phyloP scores from a whole-genome alignment of 1,284 basidiomycete genomes.

The Marasmius sp. region DNA sequence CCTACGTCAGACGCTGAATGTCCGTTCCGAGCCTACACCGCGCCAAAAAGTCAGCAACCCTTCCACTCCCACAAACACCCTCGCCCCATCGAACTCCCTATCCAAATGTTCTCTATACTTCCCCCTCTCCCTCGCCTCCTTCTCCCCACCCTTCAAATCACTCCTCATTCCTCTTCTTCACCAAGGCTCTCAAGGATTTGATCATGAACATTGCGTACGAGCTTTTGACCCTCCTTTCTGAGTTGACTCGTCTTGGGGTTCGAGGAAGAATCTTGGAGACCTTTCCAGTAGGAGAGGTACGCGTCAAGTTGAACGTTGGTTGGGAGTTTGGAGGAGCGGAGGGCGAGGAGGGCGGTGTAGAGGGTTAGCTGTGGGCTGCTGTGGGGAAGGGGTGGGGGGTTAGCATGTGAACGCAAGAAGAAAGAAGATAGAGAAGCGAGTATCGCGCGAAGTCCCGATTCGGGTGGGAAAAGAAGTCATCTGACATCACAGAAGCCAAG shows the following conservation, averaged over 20 bases:
- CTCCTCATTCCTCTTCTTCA: slow-evolving; percentile 68
- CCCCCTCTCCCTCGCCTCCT: slow-evolving; percentile 31
- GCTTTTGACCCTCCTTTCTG: slow-evolving; percentile 73
- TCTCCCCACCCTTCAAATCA: not conserved
- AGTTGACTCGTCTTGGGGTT: slow-evolving; percentile 34
- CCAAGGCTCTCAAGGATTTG: slow-evolving; percentile 66
- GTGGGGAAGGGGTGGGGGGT: too few species aligned
- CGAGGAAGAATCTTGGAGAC: slow-evolving; percentile 66
- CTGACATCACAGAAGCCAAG: too few species aligned
- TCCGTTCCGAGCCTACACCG: slow-evolving; percentile 11
- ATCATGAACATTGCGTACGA: slow-evolving; percentile 78
- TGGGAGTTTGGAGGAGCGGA: slow-evolving; percentile 78
- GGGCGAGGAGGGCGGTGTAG: slow-evolving; percentile 78
- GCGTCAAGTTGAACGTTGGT: slow-evolving; percentile 79
- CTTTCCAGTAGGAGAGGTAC: slow-evolving; percentile 42
- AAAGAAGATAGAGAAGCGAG: not conserved
- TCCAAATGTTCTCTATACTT: slow-evolving; percentile 90
- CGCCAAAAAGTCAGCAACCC: not conserved
- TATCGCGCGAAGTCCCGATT: too few species aligned
- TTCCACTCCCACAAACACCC: slow-evolving; percentile 69
- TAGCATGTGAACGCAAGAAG: not conserved
- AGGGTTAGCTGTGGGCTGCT: slow-evolving; percentile 73
- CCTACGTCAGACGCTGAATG: slow-evolving; percentile 64
- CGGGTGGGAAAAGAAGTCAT: too few species aligned
- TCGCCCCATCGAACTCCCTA: slow-evolving; percentile 66